These are phyloP conservation scores for Ophiostoma piceae DNA, from an alignment of 2,329 filamentous ascomycete species.

Conservation along the genomic window DNA sequence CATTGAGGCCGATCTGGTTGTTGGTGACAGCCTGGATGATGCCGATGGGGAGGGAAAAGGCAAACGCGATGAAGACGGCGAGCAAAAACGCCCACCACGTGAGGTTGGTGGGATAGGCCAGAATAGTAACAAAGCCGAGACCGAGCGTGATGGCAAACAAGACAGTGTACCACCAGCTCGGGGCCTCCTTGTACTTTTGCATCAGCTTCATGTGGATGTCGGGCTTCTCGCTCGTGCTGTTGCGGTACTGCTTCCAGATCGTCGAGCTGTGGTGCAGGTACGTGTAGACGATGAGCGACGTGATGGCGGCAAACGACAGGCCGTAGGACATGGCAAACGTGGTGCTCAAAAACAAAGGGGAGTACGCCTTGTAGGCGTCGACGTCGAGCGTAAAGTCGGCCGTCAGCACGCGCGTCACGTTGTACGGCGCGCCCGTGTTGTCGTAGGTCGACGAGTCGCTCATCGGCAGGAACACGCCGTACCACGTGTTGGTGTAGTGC, in stretches of 20 bases:
- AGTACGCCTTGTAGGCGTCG: slow-evolving; percentile 61
- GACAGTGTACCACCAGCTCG: slow-evolving; percentile 58
- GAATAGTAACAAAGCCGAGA: slow-evolving; percentile 50
- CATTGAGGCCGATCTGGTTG: slow-evolving; percentile 61
- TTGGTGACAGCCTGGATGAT: slow-evolving; percentile 59
- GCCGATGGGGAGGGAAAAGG: slow-evolving; percentile 61
- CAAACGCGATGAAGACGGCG: slow-evolving; percentile 57
- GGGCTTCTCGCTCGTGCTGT: slow-evolving; percentile 54
- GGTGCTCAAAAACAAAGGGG: slow-evolving; percentile 64
- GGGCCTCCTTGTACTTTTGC: slow-evolving; percentile 57
- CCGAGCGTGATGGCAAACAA: slow-evolving; percentile 52
- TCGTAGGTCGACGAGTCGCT: slow-evolving; percentile 67
- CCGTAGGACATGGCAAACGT: slow-evolving; percentile 67
- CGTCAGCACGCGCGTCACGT: slow-evolving; percentile 59
- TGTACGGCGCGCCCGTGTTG: slow-evolving; percentile 60
- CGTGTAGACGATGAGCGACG: slow-evolving; percentile 63
- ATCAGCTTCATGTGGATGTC: slow-evolving; percentile 62
- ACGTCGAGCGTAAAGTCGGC: slow-evolving; percentile 57
- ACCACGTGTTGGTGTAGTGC: slow-evolving; percentile 64
- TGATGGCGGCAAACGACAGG: slow-evolving; percentile 65
- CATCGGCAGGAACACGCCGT: slow-evolving; percentile 60
- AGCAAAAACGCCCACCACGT: slow-evolving; percentile 69
- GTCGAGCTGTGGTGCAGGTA: slow-evolving; percentile 61
- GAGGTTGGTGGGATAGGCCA: slow-evolving; percentile 61
- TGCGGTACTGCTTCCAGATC: slow-evolving; percentile 59